Base-by-base conservation (phyloP, 1,139 yeast species). In the Zygoascus sp. region DNA sequence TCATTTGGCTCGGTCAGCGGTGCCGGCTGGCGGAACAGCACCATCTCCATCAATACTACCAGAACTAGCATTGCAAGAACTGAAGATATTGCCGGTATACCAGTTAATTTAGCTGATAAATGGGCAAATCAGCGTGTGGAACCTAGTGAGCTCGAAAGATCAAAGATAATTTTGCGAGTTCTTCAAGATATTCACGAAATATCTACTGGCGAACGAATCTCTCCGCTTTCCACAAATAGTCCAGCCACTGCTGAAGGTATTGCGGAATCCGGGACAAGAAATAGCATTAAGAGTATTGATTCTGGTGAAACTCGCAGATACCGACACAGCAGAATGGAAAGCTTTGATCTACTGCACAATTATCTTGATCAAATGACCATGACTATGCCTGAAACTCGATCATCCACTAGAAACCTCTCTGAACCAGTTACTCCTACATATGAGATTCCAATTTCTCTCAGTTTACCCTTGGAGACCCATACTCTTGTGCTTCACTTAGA, bases 111-210 rank as follows among this genome's bases (percentile, higher is more conserved):
- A 2, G 41, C 56, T 9, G 59, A 55, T 25, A 50, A 46, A 36
- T 54, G 56, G 58, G 49, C 56, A n/a, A 54, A 56, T 41, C 53
- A 53, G 39, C 30, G 50, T 17, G 46, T 52, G n/a, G 56, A 51
- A 34, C 40, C 37, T 27, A 43, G 52, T 10, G 61, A 58, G 36
- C 36, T 55, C 13, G 52, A 54, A 32, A 53, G 53, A 39, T 47
- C 61, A 16, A 51, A 48, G 27, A 51, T 59, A 7, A 42, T 59
- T 20, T 21, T 59, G 42, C 50, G 54, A 36, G 46, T 59, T 27
- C 52, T 59, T 17, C 52, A 53, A 25, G 62, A 59, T 45, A 51
- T 58, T 38, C 47, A 57, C 47, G 62, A 59, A 35, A 45, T 59
- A 16, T 44, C 54, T 21, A 52, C 53, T 22, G 47, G 43, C 3